Base-by-base conservation (phyloP, 805 yeast genomes). In the Myxozyma monticola region DNA sequence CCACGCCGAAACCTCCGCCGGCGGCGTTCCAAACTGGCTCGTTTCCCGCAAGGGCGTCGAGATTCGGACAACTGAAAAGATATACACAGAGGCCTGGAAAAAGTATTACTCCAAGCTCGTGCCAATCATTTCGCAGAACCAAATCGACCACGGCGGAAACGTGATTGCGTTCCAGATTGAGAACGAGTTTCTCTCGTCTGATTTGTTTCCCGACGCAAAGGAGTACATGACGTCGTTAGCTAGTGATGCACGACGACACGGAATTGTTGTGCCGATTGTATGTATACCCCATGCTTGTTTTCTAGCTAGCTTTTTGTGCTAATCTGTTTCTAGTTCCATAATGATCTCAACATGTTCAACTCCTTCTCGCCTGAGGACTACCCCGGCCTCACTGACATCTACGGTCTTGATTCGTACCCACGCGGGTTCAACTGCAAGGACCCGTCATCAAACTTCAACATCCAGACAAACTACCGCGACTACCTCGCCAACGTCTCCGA, bases 1-100 rank as follows among this genome's bases (percentile, higher is more conserved):
- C 30, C 43, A 46, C 24, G 51, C 51, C 3, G 48, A 51, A 29
- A 44, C 51, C 20, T 33, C 51, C 2, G 55, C 51, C 4, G 55
- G 55, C 12, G 55, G 55, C 14, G 28, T 51, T 17, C 55, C 55
- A 2, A 25, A 39, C 15, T 51, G 55, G 55, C 45, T 51, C 8
- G 17, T 51, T 22, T 22, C 37, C 20, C 41, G 39, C 9, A 21
- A 29, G 20, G 45, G 38, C 33, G 40, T 46, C 15, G 48, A 51
- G 24, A 33, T 47, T 15, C 44, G 51, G 14, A 37, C 51, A 5
- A 29, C 30, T n/a, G 51, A 45, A 18, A 12, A 26, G 18, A 24
- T 5, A 14, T 51, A 42, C 24, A 37, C 55, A 2, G 17, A 28
- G 4, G 51, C 55, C 2, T 51, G 55, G 55, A 42, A 37, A 15